Percentiles rank a stretch among this genome's conserved stretches.
phyloP scores from a whole-genome alignment of 176 grass and related monocot species.

The Cenchrus purpureus region DNA sequence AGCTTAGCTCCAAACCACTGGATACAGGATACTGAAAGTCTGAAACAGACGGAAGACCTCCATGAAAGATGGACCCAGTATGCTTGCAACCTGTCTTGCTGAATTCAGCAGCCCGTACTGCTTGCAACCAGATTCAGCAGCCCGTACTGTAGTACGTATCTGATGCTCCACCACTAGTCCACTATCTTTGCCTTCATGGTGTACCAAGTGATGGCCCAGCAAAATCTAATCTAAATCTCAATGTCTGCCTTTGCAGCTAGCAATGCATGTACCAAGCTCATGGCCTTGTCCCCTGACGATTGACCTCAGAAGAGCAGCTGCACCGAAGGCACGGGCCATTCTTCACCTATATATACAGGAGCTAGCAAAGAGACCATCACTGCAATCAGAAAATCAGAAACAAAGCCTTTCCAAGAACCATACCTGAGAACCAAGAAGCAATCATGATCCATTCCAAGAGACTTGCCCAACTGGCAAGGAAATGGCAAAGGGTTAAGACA shows the following conservation, averaged over 20 bases:
- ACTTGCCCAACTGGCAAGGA: conserved; percentile 19
- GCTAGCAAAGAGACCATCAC: conserved; percentile 26
- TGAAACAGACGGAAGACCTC: conserved; percentile 1
- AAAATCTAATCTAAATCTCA: conserved; percentile 44
- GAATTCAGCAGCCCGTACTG: conserved; percentile 7
- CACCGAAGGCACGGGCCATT: not conserved
- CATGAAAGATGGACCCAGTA: not conserved
- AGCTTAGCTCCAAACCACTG: conserved; percentile 21
- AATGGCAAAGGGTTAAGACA: conserved; percentile 22
- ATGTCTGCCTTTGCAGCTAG: conserved; percentile 31
- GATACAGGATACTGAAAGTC: not conserved
- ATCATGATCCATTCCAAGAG: conserved; percentile 22
- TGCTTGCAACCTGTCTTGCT: conserved; percentile 24
- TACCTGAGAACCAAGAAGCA: conserved; percentile 6
- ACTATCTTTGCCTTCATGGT: conserved; percentile 12
- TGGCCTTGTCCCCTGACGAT: conserved; percentile 47
- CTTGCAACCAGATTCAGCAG: not conserved
- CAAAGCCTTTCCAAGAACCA: conserved; percentile 28
- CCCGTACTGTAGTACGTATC: conserved; percentile 20
- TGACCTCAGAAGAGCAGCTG: not conserved
- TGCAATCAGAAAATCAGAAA: conserved; percentile 22
- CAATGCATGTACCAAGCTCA: conserved; percentile 29
- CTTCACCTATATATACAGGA: conserved; percentile 32
- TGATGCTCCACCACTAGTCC: conserved; percentile 18
- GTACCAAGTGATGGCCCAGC: conserved; percentile 23